Evolutionary conservation across 2,329 filamentous ascomycete genomes (phyloP).

Genomic region (Neocatenulostroma microsporum): DNA sequence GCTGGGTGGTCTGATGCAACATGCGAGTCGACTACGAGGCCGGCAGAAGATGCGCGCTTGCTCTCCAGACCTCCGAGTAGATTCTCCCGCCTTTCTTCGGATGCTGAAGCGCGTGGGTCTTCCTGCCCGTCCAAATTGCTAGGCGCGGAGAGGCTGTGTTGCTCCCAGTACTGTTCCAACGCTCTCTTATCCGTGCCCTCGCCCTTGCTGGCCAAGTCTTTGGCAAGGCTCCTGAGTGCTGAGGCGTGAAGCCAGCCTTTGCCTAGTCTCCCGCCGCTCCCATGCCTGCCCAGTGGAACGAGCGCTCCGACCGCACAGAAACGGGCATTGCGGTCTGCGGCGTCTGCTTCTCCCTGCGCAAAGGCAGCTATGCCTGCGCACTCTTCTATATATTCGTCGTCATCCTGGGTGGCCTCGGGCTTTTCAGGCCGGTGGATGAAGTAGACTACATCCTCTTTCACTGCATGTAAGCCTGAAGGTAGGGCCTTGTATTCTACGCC

Average conservation of each 20-base stretch:
- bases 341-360: constrained; percentile 70
- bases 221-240: constrained; percentile 64
- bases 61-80: constrained; percentile 9
- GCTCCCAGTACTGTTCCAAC: constrained; percentile 75
- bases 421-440: too few species aligned
- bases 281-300: too few species aligned
- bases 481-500: constrained; percentile 92
- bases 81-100: constrained; percentile 23
- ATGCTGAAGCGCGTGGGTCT: constrained; percentile 10
- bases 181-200: constrained; percentile 55
- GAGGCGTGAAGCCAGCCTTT: constrained; percentile 84
- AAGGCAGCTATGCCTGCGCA: constrained; percentile 92
- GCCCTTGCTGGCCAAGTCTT: constrained; percentile 57
- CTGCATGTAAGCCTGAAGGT: constrained; percentile 84
- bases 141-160: too few species aligned
- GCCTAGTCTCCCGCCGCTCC: constrained; percentile 77
- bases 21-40: constrained; percentile 55
- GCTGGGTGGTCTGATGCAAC: constrained; percentile 78
- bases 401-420: too few species aligned
- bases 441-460: constrained; percentile 80
- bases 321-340: constrained; percentile 73
- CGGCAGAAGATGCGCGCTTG: constrained; percentile 33
- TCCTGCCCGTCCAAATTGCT: constrained; percentile 25
- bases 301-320: constrained; percentile 90
- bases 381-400: constrained; percentile 58